Base-by-base conservation (phyloP, 108 stramenopile species). In the Cylindrotheca fusiformis region DNA sequence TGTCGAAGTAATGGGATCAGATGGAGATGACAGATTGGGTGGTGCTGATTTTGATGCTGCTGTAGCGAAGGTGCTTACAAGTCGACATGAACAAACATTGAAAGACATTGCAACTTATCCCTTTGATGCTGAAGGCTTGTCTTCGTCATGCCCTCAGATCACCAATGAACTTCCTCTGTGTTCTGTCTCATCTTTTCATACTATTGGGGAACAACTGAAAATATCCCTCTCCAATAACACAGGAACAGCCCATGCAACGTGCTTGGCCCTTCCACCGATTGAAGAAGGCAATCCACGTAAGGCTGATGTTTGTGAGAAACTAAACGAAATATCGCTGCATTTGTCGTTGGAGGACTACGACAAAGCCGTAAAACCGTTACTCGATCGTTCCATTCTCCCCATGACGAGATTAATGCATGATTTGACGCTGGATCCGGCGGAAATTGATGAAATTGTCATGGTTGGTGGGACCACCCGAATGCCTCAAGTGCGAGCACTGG, bases 361-460 rank as follows among this genome's bases (percentile, higher is more conserved):
- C 50, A 23, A 24, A 12, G 83, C 76, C 0, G 85, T 80, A 18
- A 53, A 58, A 29, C 65, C 79, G 3, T 60, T 99, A 19, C 96
- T 94, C 50, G 61, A 86, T 45, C 86, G 96, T 0, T 85, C 94
- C 21, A 22, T 95, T 20, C 25, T 72, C 8, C 94, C 96, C 32
- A 82, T 96, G 31, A 68, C 71, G 47, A 73, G 84, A 26, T 58
- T 96, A 31, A 74, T 97, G 1, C 60, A 86, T n/a, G 86, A 96
- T 55, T 69, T 96, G 61, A 77, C 83, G n/a, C 61, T 97, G 21
- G 36, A 32, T 25, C 56, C 62, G 10, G 74, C 82, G 14, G 98
- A 97, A 28, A 91, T 99, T 55, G 94, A 99, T 68, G 98, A 99
- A 71, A 93, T 97, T 41, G 98, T 99, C 25, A 91, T 97, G 95